Base-by-base conservation (phyloP, 1,139 yeast species). In the Geotrichum histeridarum region DNA sequence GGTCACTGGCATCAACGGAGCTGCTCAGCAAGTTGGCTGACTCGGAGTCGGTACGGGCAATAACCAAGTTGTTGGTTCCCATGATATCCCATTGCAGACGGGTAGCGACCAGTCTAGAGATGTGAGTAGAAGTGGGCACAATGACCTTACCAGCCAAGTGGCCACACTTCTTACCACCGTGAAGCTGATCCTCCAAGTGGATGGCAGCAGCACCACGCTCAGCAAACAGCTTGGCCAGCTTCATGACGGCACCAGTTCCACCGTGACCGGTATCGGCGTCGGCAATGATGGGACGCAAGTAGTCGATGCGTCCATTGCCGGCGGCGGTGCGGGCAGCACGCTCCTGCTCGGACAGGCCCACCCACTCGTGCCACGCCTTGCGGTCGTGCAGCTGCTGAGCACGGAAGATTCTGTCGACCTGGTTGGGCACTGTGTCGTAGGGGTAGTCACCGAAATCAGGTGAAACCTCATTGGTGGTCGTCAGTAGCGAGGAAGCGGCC, bases 241-340 rank as follows among this genome's bases (percentile, higher is more conserved):
- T 82, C 82, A 81, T 80, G 17, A 82, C 83, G 0, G 85, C 77
- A 1, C 83, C 80, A 17, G 77, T 70, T 17, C 86, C 84, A n/a
- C 86, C 86, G 64, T 81, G 84, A 8, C 86, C 86, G 63, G 84
- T 82, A 60, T 82, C 86, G 8, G 79, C 86, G 63, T 82, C 86
- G 4, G 86, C 86, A 61, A 82, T 77, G 54, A 82, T 80, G 11
- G 86, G 86, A 53, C 82, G 72, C 61, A 82, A 64, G 63, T 80
- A 81, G 61, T 82, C 84, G 46, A 73, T 68, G 56, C 72, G 59
- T 51, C 72, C 70, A 38, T 64, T 56, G 50, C 66, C 68, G 46
- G 58, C 61, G 12, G 59, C 54, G 15, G 56, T 53, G 18, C 70
- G 58, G 47, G 54, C 52, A 17, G 53, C 60, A 44, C 66, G 64